Evolutionary conservation across 1,284 basidiomycete genomes (phyloP), one percentile per base, ranked within the genome.

Genomic region (Amylostereum areolatum): DNA sequence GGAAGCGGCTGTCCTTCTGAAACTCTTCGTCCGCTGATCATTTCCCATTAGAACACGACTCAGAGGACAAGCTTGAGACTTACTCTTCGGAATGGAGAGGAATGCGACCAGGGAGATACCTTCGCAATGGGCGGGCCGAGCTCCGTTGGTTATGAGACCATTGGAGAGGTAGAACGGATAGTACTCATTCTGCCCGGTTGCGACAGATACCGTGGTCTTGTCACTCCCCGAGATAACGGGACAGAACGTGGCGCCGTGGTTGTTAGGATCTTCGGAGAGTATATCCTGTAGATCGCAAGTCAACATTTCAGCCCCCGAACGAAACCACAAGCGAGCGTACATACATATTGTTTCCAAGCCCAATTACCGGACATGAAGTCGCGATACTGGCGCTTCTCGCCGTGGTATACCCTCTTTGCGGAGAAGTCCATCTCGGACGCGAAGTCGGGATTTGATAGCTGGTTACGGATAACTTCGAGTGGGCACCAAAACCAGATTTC

Each of bases 191-290:
- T 62, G 51, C 2, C 60, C 60, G 2, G 57, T 62, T 10, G 57
- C 58, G 7, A 60, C 60, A 9, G 57, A 61, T 12, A 61, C 59
- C 10, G 58, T 60, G 2, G 57, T 61, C 41, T 61, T 61, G 42
- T 61, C 55, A 32, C 51, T 56, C 11, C 60, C 56, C 4, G 55
- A 43, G 28, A 61, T 55, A 25, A 54, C 41, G 7, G 57, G 49
- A 12, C 50, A 48, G 42, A 54, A 55, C 43, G 47, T 52, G 28
- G 54, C 7, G 53, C 56, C 35, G 50, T 32, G 1, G 49, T 57
- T 7, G 36, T 29, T 27, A n/a, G 45, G 46, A 49, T 58, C 47
- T 31, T 49, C 43, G 8, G 45, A 49, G 3, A 56, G 52, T 2
- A 24, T 51, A 46, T 52, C 48, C 50, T 56, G 6, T 9, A 45